A percentile compares a stretch with the other conserved stretches of the same genome.
Conservation (phyloP, 2,329 filamentous ascomycete genomes). For the Coniochaeta hoffmannii region DNA sequence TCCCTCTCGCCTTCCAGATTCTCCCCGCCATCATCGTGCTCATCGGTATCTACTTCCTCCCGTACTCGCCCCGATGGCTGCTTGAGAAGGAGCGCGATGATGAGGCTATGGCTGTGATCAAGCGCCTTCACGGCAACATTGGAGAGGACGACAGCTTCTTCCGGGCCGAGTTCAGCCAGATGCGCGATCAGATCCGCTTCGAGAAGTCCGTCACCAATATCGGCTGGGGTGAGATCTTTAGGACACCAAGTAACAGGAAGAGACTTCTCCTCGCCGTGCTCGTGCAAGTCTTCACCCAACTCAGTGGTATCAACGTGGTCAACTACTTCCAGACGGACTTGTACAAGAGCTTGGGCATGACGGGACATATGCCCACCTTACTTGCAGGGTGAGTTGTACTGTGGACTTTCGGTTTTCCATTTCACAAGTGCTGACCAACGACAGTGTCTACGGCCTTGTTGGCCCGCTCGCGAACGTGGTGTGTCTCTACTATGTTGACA, state of each 20-base stretch:
- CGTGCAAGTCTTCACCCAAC: neutral
- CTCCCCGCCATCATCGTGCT: slow-evolving; percentile 29
- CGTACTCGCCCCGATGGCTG: slow-evolving; percentile 1
- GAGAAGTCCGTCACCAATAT: neutral
- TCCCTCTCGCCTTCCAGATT: slow-evolving; percentile 33
- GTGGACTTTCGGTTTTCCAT: neutral
- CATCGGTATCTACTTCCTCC: slow-evolving; percentile 1
- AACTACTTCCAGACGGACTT: slow-evolving; percentile 2
- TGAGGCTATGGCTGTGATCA: neutral
- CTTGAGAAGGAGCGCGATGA: slow-evolving; percentile 2
- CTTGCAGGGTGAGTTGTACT: neutral
- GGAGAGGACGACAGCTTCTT: neutral
- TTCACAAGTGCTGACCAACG: neutral
- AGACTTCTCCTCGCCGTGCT: neutral
- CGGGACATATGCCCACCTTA: neutral
- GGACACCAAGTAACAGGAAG: neutral
- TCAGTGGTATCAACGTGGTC: slow-evolving; percentile 1
- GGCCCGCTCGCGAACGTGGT: neutral
- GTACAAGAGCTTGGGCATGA: slow-evolving; percentile 2
- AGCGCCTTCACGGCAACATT: slow-evolving; percentile 1
- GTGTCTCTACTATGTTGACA: neutral
- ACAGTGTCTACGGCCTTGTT: neutral
- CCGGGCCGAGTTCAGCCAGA: neutral
- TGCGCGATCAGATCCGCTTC: neutral
- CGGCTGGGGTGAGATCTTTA: neutral